Conservation (phyloP, 495 filamentous ascomycete genomes). For the Cairneyella variabilis region DNA sequence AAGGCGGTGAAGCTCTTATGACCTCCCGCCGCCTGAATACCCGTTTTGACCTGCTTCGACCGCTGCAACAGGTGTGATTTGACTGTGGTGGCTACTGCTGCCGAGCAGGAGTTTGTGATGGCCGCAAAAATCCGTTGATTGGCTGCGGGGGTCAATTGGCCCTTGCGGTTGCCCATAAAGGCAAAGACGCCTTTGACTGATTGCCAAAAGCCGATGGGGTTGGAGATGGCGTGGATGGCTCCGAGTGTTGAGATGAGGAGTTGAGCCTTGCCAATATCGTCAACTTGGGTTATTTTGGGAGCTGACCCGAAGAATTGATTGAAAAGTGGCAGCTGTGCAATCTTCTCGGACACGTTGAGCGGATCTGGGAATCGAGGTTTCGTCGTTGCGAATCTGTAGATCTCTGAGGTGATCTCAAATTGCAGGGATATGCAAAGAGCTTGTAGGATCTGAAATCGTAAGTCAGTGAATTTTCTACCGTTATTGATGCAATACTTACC, state of each 20-base stretch:
- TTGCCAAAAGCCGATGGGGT: conserved; percentile 11
- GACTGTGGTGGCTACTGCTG: neutral
- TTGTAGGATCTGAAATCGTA: conserved; percentile 2
- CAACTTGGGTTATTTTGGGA: neutral
- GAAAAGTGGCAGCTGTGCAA: neutral
- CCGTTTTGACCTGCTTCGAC: conserved; percentile 3
- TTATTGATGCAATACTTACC: too few species aligned
- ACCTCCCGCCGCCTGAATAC: neutral
- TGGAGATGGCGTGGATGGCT: conserved; percentile 5
- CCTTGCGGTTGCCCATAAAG: conserved; percentile 4
- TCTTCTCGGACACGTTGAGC: conserved; percentile 3
- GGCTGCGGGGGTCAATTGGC: neutral
- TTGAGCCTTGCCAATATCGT: conserved; percentile 1
- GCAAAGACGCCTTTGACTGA: conserved; percentile 1
- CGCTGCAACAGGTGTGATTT: neutral
- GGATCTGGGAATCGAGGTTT: conserved; percentile 5
- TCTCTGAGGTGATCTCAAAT: conserved; percentile 5
- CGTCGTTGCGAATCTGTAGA: neutral
- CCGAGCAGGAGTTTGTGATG: neutral
- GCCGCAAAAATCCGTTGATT: conserved; percentile 1
- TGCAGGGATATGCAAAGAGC: conserved; percentile 10
- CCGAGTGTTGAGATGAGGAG: conserved; percentile 6
- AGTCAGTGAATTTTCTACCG: too few species aligned
- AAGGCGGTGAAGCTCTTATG: conserved; percentile 1
- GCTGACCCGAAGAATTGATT: neutral